Conservation (phyloP, 345 rosid species). For the Heritiera littoralis region DNA sequence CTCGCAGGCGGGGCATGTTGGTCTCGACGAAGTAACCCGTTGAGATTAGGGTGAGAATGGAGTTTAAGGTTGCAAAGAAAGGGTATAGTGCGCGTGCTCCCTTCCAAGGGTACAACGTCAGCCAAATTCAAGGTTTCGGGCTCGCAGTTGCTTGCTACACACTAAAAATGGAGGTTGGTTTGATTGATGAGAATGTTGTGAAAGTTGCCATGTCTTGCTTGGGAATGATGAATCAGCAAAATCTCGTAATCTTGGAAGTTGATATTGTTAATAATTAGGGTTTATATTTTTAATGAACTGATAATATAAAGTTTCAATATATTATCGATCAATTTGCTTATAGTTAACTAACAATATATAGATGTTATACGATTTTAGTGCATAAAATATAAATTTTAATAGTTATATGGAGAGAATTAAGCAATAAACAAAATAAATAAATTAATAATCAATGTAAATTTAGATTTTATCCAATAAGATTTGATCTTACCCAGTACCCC, state of each 20-base stretch:
- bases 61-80: constrained; percentile 25
- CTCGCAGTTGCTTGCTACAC: not conserved
- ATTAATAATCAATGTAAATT: too few relatives aligned
- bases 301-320: too few relatives aligned
- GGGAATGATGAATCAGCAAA: not conserved
- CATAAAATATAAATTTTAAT: too few relatives aligned
- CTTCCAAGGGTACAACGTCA: constrained; percentile 32
- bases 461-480: too few relatives aligned
- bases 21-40: constrained; percentile 5
- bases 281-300: too few relatives aligned
- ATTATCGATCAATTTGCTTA: too few relatives aligned
- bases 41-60: not conserved
- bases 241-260: too few relatives aligned
- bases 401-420: too few relatives aligned
- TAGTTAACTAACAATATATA: too few relatives aligned
- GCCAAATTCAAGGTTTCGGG: constrained; percentile 19
- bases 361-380: not conserved
- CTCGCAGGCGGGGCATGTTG: constrained; percentile 34
- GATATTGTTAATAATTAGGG: too few relatives aligned
- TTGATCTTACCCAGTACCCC: not conserved
- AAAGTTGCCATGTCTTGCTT: not conserved
- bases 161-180: not conserved
- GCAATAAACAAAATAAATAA: too few relatives aligned
- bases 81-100: constrained; percentile 32
- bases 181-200: constrained; percentile 36